A percentile compares a stretch with the other conserved stretches of the same genome.
phyloP scores from a whole-genome alignment of 495 filamentous ascomycete species.

The Darksidea phi region DNA sequence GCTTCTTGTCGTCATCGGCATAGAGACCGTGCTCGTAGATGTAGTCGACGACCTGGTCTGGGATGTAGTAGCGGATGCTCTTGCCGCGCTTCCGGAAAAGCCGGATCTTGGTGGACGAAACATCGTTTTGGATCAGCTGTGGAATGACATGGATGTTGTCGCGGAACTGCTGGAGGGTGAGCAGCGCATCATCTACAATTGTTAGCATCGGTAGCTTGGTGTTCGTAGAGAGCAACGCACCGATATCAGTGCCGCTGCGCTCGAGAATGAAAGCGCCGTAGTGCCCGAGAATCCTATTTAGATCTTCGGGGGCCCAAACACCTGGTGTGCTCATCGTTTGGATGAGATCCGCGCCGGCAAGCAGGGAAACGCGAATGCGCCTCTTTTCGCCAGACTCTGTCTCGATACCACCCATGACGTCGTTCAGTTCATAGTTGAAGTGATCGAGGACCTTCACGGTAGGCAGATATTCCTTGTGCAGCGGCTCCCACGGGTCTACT shows the following conservation, averaged over 20 bases:
- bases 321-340: constrained; percentile 75
- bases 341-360: constrained; percentile 80
- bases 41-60: constrained; percentile 53
- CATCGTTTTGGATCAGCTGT: constrained; percentile 86
- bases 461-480: constrained; percentile 77
- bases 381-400: constrained; percentile 57
- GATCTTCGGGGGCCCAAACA: constrained; percentile 79
- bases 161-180: constrained; percentile 67
- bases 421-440: constrained; percentile 85
- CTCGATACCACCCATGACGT: constrained; percentile 69
- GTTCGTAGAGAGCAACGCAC: constrained; percentile 51
- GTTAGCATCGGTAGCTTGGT: constrained; percentile 3
- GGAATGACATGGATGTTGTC: constrained; percentile 84
- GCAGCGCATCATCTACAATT: constrained; percentile 54
- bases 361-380: constrained; percentile 65
- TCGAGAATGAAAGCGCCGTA: constrained; percentile 90
- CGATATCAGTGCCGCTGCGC: constrained; percentile 83
- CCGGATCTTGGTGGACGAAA: constrained; percentile 85
- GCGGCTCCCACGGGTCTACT: constrained; percentile 74
- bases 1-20: constrained; percentile 56
- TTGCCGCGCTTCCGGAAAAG: constrained; percentile 78
- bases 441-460: constrained; percentile 88
- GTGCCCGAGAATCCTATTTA: constrained; percentile 81
- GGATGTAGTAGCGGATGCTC: constrained; percentile 50
- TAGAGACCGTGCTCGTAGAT: constrained; percentile 75